These are phyloP conservation scores for Morella rubra DNA, from an alignment of 306 rosid species.

Conservation along the genomic window DNA sequence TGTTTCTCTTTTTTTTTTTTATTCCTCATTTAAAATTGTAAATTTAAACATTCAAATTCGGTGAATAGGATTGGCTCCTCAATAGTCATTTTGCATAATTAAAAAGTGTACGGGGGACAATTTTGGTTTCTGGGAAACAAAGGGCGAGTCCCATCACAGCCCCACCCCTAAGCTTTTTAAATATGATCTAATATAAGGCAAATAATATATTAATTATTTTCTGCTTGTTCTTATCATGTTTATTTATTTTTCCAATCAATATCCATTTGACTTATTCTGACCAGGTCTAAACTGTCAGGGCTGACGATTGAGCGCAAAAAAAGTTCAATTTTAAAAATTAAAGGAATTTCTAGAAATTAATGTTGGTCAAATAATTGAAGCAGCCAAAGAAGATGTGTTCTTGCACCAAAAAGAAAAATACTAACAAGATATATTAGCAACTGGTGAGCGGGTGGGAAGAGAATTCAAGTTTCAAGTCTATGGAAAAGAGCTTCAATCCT, in stretches of 20 bases:
- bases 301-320: neutral
- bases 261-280: neutral
- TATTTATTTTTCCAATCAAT: neutral
- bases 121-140: neutral
- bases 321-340: neutral
- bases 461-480: too few relatives aligned
- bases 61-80: neutral
- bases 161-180: neutral
- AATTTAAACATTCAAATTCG: neutral
- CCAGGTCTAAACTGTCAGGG: neutral
- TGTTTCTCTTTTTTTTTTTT: neutral
- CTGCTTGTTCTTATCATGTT: neutral
- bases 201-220: neutral
- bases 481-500: too few relatives aligned
- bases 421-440: too few relatives aligned
- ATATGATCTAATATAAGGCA: neutral
- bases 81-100: neutral
- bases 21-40: neutral
- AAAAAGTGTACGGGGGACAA: too few relatives aligned
- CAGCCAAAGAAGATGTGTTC: neutral
- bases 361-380: neutral
- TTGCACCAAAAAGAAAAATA: too few relatives aligned
- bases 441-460: neutral
- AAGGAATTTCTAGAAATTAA: neutral
- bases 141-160: constrained; percentile 12